Evolutionary conservation across 192 early-diverging fungal genomes (phyloP).

Genomic region (Backusella westeae): DNA sequence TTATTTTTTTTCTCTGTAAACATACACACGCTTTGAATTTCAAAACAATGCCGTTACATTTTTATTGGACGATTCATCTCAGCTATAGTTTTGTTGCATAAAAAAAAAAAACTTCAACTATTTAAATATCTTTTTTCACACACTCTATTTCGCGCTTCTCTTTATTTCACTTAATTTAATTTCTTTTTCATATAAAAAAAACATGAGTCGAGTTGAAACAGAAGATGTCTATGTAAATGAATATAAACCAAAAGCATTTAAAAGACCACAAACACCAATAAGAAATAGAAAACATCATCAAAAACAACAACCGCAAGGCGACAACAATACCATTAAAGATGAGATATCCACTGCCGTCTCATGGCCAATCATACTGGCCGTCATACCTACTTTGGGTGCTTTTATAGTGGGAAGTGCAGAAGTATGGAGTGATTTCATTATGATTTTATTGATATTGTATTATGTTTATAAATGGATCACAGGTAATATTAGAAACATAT

Average conservation of each 20-base stretch:
- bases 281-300: background rate
- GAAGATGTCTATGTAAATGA: background rate
- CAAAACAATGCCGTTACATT: background rate
- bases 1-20: background rate
- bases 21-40: background rate
- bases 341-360: constrained; percentile 29
- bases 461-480: constrained; percentile 62
- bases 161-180: background rate
- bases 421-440: constrained; percentile 58
- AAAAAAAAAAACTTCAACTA: background rate
- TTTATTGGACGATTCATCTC: background rate
- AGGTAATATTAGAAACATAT: constrained; percentile 37
- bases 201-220: background rate
- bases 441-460: constrained; percentile 55
- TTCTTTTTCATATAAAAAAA: background rate
- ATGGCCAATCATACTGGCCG: constrained; percentile 60
- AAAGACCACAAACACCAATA: background rate
- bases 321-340: background rate
- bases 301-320: background rate
- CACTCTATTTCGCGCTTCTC: background rate
- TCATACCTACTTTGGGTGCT: constrained; percentile 56
- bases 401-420: constrained; percentile 58
- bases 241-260: constrained; percentile 6
- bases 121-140: background rate
- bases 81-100: background rate